Percentiles rank a stretch among this genome's conserved stretches.
These are phyloP conservation scores for Cenchrus americanus DNA, from an alignment of 176 grass and related monocot species.

Conservation along the genomic window DNA sequence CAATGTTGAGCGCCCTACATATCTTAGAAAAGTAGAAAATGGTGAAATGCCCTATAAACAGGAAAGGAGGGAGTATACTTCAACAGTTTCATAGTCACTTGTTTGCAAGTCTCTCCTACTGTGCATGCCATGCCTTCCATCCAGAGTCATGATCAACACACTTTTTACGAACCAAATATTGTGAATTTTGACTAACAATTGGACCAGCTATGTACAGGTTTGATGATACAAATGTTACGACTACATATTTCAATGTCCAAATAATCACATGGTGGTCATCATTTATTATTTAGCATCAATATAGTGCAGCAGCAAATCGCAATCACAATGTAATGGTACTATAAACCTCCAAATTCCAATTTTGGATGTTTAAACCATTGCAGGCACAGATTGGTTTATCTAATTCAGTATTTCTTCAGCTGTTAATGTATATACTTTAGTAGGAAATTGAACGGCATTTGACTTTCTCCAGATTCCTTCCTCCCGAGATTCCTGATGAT, in stretches of 20 bases:
- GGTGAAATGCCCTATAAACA: no score
- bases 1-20: no score
- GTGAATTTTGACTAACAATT: neutral
- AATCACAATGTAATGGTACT: neutral
- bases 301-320: neutral
- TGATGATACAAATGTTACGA: neutral
- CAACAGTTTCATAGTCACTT: neutral
- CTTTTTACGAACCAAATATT: neutral
- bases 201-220: neutral
- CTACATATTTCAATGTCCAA: neutral
- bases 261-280: neutral
- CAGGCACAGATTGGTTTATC: neutral
- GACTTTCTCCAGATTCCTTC: slow-evolving; percentile 65
- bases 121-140: neutral
- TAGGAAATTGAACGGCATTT: slow-evolving; percentile 23
- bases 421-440: slow-evolving; percentile 5
- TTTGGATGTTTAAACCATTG: neutral
- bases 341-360: slow-evolving; percentile 6
- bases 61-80: no score
- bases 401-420: neutral
- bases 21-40: no score
- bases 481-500: slow-evolving; percentile 75
- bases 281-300: neutral
- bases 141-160: neutral
- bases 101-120: neutral